These are phyloP conservation scores for Flaveria trinervia DNA, from an alignment of 129 eudicot genomes.

Conservation along the genomic window DNA sequence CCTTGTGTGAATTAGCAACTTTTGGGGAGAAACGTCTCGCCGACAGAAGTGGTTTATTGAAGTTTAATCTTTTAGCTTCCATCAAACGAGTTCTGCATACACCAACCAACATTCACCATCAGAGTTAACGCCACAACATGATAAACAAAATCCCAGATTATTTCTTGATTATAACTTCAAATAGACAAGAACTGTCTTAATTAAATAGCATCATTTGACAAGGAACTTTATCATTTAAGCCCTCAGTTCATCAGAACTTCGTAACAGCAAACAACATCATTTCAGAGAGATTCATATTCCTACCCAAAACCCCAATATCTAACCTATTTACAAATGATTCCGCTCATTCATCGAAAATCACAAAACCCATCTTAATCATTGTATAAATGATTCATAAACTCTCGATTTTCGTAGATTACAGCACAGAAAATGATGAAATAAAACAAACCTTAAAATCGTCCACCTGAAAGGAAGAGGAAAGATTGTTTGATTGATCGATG, in stretches of 20 bases:
- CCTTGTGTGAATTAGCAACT: constrained; percentile 29
- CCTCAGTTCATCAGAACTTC: background rate
- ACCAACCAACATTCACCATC: background rate
- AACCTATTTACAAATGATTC: background rate
- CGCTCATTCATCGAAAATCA: background rate
- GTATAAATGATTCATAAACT: constrained; percentile 1
- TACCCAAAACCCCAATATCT: background rate
- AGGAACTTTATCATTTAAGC: background rate
- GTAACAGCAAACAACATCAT: constrained; percentile 13
- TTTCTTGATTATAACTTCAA: background rate
- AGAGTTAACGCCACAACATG: background rate
- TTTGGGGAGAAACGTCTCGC: constrained; percentile 61
- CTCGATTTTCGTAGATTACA: background rate
- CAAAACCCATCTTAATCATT: background rate
- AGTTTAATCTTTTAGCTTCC: constrained; percentile 66
- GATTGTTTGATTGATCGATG: constrained; percentile 4
- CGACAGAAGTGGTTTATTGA: constrained; percentile 64
- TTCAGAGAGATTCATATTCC: background rate
- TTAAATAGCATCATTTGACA: background rate
- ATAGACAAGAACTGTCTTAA: background rate
- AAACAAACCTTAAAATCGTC: background rate
- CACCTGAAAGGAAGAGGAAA: background rate
- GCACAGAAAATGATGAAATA: background rate
- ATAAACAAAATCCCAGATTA: background rate
- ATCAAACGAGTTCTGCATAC: constrained; percentile 25